Evolutionary conservation across 306 rosid species (phyloP).

Genomic region (Chamaecrista fasciculata): DNA sequence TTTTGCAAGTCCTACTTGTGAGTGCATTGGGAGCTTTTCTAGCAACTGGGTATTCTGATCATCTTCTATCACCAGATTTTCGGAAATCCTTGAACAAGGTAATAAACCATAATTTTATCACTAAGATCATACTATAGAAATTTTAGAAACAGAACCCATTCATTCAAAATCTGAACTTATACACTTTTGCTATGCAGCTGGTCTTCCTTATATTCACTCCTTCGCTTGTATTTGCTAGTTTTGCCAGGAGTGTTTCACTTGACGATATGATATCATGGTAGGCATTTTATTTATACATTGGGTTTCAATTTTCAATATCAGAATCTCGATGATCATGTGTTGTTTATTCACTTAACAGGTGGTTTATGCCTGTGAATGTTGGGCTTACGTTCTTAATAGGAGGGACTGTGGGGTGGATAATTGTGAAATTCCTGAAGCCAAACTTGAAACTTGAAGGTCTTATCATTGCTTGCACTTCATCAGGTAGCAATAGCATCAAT

Average conservation of each 20-base stretch:
- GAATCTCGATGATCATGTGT: background rate
- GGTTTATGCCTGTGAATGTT: slow-evolving; percentile 89
- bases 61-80: slow-evolving; percentile 60
- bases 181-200: slow-evolving; percentile 56
- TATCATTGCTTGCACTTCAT: slow-evolving; percentile 65
- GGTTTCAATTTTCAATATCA: no score
- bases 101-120: no score
- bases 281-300: background rate
- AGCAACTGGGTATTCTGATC: slow-evolving; percentile 50
- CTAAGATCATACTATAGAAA: no score
- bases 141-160: no score
- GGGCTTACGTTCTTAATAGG: slow-evolving; percentile 78
- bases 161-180: no score
- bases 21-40: slow-evolving; percentile 73
- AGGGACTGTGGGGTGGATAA: slow-evolving; percentile 75
- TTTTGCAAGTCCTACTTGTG: slow-evolving; percentile 68
- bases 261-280: slow-evolving; percentile 87
- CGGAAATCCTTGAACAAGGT: slow-evolving; percentile 76
- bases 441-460: slow-evolving; percentile 77
- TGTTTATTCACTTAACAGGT: slow-evolving; percentile 47
- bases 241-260: slow-evolving; percentile 72
- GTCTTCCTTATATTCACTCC: slow-evolving; percentile 87
- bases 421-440: slow-evolving; percentile 69
- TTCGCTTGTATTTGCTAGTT: slow-evolving; percentile 65
- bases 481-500: slow-evolving; percentile 47